A percentile compares a stretch with the other conserved stretches of the same genome.
phyloP scores from a whole-genome alignment of 345 rosid species.

The Orychophragmus violaceus region DNA sequence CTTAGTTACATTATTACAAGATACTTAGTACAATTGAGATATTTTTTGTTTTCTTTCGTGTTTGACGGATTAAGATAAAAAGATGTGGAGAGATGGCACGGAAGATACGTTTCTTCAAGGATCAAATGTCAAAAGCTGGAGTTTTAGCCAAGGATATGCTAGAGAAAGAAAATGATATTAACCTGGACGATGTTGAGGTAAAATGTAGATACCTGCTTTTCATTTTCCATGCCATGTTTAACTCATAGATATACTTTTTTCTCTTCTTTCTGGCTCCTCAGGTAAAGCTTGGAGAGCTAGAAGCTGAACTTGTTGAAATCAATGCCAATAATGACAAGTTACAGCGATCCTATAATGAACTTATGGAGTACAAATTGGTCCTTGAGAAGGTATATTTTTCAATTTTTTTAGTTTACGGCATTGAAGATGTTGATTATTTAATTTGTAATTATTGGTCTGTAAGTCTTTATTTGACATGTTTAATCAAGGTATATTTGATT shows the following conservation, averaged over 20 bases:
- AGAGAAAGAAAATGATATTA: slow-evolving; percentile 32
- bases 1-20: not conserved
- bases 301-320: slow-evolving; percentile 90
- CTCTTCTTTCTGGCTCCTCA: slow-evolving; percentile 23
- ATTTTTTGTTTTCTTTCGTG: not conserved
- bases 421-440: not conserved
- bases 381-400: slow-evolving; percentile 62
- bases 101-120: slow-evolving; percentile 75
- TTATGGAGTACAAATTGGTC: slow-evolving; percentile 77
- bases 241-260: not conserved
- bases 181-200: slow-evolving; percentile 84
- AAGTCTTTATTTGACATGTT: not conserved
- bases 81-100: slow-evolving; percentile 92
- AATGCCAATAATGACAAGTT: slow-evolving; percentile 82
- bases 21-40: not conserved
- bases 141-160: slow-evolving; percentile 42
- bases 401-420: not conserved
- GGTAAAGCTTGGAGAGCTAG: slow-evolving; percentile 89
- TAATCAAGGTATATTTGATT: too few relatives aligned
- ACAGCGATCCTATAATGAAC: slow-evolving; percentile 72
- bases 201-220: not conserved
- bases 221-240: slow-evolving; percentile 2
- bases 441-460: not conserved
- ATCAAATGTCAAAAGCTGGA: slow-evolving; percentile 83
- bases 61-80: slow-evolving; percentile 50